Evolutionary conservation across 805 yeast species (phyloP).

Genomic region (Priceomyces castillae): DNA sequence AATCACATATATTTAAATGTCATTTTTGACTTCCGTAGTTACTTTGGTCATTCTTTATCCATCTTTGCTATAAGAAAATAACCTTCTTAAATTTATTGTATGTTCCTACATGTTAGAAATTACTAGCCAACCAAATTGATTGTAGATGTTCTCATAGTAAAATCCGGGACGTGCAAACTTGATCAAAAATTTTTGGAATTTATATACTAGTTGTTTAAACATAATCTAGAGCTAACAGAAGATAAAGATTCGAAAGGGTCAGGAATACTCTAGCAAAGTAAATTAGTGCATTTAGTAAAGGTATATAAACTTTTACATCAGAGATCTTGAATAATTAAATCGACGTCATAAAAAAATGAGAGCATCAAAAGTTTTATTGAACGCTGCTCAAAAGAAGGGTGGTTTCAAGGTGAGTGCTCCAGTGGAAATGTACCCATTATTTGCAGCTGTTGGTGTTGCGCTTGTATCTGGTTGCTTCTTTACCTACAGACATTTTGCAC

Average conservation of each 20-base stretch:
- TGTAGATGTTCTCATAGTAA: slow-evolving; percentile 1
- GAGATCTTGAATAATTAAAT: background rate
- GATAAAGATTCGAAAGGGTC: background rate
- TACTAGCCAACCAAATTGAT: slow-evolving; percentile 13
- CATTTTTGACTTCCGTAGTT: no score
- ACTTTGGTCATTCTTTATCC: no score
- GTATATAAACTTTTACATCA: background rate
- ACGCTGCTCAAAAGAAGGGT: slow-evolving; percentile 38
- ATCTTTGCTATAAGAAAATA: background rate
- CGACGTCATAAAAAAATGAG: slow-evolving; percentile 25
- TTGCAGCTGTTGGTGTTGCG: slow-evolving; percentile 44
- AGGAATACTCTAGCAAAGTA: background rate
- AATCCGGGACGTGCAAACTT: slow-evolving; percentile 1
- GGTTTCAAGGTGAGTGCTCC: slow-evolving; percentile 23
- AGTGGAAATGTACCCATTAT: slow-evolving; percentile 47
- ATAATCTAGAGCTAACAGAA: background rate
- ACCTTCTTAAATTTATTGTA: background rate
- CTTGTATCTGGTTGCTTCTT: slow-evolving; percentile 35
- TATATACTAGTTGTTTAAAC: background rate
- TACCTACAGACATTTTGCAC: slow-evolving; percentile 48
- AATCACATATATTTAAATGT: no score
- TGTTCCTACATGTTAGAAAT: slow-evolving; percentile 7
- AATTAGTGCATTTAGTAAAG: background rate
- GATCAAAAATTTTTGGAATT: background rate
- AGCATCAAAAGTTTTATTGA: slow-evolving; percentile 38